Conservation (phyloP, 2,329 filamentous ascomycete species). For the Microdochium bolleyi region DNA sequence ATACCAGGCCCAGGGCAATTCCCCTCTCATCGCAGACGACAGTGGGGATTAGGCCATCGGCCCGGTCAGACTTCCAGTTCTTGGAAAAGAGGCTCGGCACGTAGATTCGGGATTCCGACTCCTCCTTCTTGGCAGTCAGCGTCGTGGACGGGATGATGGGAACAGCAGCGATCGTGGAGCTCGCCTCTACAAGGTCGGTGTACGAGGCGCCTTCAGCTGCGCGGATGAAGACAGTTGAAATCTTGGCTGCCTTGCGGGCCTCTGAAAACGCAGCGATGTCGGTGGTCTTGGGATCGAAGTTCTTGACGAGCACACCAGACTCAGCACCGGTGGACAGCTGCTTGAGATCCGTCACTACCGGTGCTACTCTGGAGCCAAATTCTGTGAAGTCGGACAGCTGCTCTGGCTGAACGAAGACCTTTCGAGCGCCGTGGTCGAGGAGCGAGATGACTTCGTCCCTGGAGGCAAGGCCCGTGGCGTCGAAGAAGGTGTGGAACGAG, state of each 20-base stretch:
- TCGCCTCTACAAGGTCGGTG: background rate
- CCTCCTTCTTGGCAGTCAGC: conserved; percentile 61
- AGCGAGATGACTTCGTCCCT: conserved; percentile 70
- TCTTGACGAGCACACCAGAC: conserved; percentile 44
- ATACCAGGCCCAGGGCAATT: conserved; percentile 79
- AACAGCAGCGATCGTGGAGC: conserved; percentile 46
- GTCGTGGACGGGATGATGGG: conserved; percentile 66
- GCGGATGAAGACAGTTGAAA: conserved; percentile 41
- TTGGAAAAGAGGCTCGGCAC: conserved; percentile 64
- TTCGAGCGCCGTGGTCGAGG: conserved; percentile 77
- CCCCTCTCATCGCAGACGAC: conserved; percentile 86
- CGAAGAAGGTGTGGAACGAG: conserved; percentile 61
- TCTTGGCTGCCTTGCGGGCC: conserved; percentile 34
- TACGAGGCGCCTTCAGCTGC: conserved; percentile 23
- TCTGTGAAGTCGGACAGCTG: conserved; percentile 54
- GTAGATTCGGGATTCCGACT: conserved; percentile 49
- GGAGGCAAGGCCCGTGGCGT: conserved; percentile 62
- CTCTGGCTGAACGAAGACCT: conserved; percentile 69
- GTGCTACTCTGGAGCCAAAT: conserved; percentile 49
- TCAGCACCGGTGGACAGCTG: conserved; percentile 34
- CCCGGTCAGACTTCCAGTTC: conserved; percentile 71
- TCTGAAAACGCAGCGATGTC: conserved; percentile 35
- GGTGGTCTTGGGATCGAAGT: conserved; percentile 35
- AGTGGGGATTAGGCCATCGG: conserved; percentile 80
- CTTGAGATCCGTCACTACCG: conserved; percentile 37